A percentile compares a stretch with the other conserved stretches of the same genome.
Evolutionary conservation across 805 yeast genomes (phyloP).

Genomic region (Teunomyces funiuensis): DNA sequence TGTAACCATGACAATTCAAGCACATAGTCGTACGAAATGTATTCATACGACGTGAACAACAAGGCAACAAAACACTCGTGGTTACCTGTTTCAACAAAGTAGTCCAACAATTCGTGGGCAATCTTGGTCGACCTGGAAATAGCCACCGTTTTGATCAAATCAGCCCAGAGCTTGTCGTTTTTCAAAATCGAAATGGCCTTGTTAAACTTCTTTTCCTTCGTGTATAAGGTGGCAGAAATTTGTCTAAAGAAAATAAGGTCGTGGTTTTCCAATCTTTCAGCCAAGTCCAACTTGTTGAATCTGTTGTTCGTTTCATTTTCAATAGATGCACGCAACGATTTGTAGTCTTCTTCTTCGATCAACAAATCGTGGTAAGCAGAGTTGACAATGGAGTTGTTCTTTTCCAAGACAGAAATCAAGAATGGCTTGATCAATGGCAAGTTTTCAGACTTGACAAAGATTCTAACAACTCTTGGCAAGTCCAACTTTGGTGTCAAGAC

Average conservation of each 20-base stretch:
- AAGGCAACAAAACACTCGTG: conserved; percentile 92
- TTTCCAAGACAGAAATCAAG: conserved; percentile 84
- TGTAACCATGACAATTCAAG: conserved; percentile 91
- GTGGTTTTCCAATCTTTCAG: conserved; percentile 90
- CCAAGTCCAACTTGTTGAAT: conserved; percentile 89
- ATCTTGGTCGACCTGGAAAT: conserved; percentile 74
- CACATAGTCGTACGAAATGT: conserved; percentile 78
- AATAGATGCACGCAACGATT: conserved; percentile 81
- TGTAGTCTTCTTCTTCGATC: conserved; percentile 95
- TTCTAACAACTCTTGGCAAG: conserved; percentile 89
- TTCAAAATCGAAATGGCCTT: conserved; percentile 87
- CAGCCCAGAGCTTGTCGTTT: conserved; percentile 91
- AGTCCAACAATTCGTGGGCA: conserved; percentile 83
- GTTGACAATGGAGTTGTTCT: conserved; percentile 88
- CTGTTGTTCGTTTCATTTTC: conserved; percentile 78
- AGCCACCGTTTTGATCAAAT: conserved; percentile 90
- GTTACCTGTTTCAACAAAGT: conserved; percentile 96
- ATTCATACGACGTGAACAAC: conserved; percentile 79
- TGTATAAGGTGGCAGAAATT: conserved; percentile 90
- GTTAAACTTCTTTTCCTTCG: conserved; percentile 90
- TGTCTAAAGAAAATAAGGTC: conserved; percentile 90
- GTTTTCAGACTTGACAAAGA: conserved; percentile 93
- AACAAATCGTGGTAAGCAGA: conserved; percentile 92
- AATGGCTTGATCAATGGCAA: conserved; percentile 95
- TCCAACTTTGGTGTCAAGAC: conserved; percentile 88